A percentile compares a stretch with the other conserved stretches of the same genome.
phyloP scores from a whole-genome alignment of 2,329 filamentous ascomycete genomes.

The Cladosporium sp. region DNA sequence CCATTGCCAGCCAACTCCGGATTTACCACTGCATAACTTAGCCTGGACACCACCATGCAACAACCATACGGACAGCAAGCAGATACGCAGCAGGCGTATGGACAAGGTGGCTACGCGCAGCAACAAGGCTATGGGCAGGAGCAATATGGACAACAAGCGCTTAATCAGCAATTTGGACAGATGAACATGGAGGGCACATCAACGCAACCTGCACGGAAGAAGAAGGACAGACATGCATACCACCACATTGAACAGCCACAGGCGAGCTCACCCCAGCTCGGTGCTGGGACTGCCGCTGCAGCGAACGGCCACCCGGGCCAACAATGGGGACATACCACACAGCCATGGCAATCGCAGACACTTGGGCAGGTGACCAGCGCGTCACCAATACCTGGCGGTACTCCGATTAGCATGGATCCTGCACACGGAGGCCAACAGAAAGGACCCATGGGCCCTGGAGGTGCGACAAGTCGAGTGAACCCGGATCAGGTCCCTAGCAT shows the following conservation, averaged over 20 bases:
- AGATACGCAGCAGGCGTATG: conserved; percentile 13
- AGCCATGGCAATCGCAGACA: conserved; percentile 31
- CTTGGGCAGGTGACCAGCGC: conserved; percentile 17
- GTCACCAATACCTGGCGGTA: conserved; percentile 20
- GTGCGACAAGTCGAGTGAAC: conserved; percentile 70
- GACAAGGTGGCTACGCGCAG: conserved; percentile 15
- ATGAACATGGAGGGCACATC: conserved; percentile 56
- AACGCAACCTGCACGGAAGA: conserved; percentile 53
- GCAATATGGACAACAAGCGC: conserved; percentile 32
- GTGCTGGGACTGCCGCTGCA: conserved; percentile 62
- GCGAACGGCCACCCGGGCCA: conserved; percentile 45
- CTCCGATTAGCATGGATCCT: conserved; percentile 27
- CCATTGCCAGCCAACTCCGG: conserved; percentile 32
- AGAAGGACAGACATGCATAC: conserved; percentile 92
- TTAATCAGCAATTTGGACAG: conserved; percentile 72
- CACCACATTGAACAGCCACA: conserved; percentile 74
- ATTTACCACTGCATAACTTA: conserved; percentile 9
- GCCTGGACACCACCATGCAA: conserved; percentile 18
- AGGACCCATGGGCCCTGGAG: conserved; percentile 18
- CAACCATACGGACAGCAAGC: conserved; percentile 22
- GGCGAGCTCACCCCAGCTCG: conserved; percentile 54
- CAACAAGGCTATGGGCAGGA: conserved; percentile 19
- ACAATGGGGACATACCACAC: conserved; percentile 36
- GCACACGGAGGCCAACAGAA: conserved; percentile 21
- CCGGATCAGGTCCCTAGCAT: conserved; percentile 91